These are phyloP conservation scores for Exidia glandulosa DNA, from an alignment of 768 basidiomycete species.

Conservation along the genomic window DNA sequence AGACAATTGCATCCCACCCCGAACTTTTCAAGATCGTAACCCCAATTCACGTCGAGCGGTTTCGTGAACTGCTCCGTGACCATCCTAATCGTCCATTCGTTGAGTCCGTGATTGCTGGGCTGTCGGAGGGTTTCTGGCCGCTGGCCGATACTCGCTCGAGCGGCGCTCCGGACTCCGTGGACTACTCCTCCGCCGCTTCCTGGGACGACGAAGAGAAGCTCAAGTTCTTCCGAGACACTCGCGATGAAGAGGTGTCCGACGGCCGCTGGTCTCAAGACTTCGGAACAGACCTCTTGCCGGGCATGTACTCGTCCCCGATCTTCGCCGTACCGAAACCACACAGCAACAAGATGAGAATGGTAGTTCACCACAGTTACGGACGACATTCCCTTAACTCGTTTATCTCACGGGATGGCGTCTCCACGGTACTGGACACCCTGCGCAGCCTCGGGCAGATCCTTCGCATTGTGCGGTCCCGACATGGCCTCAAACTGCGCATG, in stretches of 20 bases:
- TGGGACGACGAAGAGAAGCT: slow-evolving; percentile 4
- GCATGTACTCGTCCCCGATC: slow-evolving; percentile 32
- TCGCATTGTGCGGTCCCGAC: not conserved
- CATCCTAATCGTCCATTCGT: slow-evolving; percentile 33
- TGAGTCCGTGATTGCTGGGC: slow-evolving; percentile 17
- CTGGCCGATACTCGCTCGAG: slow-evolving; percentile 18
- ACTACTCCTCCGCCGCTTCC: slow-evolving; percentile 5
- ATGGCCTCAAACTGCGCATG: slow-evolving; percentile 1
- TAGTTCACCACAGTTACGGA: slow-evolving; percentile 30
- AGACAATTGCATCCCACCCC: too few relatives aligned
- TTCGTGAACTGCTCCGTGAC: slow-evolving; percentile 15
- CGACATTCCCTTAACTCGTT: slow-evolving; percentile 25
- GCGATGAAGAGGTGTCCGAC: slow-evolving; percentile 11
- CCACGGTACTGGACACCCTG: slow-evolving; percentile 24
- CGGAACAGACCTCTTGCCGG: slow-evolving; percentile 24
- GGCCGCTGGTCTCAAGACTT: slow-evolving; percentile 19
- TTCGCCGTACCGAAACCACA: slow-evolving; percentile 26
- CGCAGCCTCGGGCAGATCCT: slow-evolving; percentile 18
- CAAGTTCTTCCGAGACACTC: slow-evolving; percentile 16
- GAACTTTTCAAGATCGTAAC: slow-evolving; percentile 27
- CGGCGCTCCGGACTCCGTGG: slow-evolving; percentile 3
- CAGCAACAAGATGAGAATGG: slow-evolving; percentile 23
- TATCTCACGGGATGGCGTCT: slow-evolving; percentile 18
- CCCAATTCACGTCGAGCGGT: slow-evolving; percentile 23
- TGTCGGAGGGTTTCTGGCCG: slow-evolving; percentile 37